Percentiles rank a stretch among this genome's conserved stretches.
Conservation (phyloP, 805 yeast species). For the Starmerella vaccinii region DNA sequence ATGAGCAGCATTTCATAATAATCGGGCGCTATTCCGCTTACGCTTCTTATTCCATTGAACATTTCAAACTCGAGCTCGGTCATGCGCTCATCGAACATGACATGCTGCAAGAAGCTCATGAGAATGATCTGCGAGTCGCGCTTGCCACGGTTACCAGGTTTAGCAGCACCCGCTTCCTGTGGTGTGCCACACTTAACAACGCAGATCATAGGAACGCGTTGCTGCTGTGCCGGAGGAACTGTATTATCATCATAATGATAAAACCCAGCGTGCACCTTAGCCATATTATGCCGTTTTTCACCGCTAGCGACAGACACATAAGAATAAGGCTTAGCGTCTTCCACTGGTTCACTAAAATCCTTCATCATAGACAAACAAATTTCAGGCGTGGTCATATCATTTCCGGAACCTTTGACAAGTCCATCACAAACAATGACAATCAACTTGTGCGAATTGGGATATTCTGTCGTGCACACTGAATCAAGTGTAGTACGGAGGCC, state of each 20-base stretch:
- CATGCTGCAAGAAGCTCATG: conserved; percentile 80
- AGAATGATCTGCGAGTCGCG: conserved; percentile 87
- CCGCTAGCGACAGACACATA: conserved; percentile 96
- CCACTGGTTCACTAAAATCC: conserved; percentile 58
- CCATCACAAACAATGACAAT: conserved; percentile 88
- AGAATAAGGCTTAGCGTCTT: conserved; percentile 69
- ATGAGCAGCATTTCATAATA: conserved; percentile 71
- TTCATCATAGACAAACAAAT: conserved; percentile 80
- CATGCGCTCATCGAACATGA: conserved; percentile 91
- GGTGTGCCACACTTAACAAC: conserved; percentile 86
- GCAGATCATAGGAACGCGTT: conserved; percentile 66
- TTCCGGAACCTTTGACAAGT: conserved; percentile 86
- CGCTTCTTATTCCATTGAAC: conserved; percentile 61
- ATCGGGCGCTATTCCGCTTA: conserved; percentile 78
- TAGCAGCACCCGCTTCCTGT: conserved; percentile 50
- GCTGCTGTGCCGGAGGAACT: conserved; percentile 68
- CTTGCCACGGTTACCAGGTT: conserved; percentile 92
- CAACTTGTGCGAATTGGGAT: conserved; percentile 88
- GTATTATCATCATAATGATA: conserved; percentile 73
- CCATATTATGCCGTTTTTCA: conserved; percentile 91
- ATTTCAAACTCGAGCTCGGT: conserved; percentile 77
- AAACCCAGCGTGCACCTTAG: conserved; percentile 90
- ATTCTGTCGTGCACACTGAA: conserved; percentile 88
- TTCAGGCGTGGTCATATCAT: conserved; percentile 79
- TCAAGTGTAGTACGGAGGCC: conserved; percentile 84